Base-by-base conservation (phyloP, 768 basidiomycete genomes). In the Leccinum aurantiacum region DNA sequence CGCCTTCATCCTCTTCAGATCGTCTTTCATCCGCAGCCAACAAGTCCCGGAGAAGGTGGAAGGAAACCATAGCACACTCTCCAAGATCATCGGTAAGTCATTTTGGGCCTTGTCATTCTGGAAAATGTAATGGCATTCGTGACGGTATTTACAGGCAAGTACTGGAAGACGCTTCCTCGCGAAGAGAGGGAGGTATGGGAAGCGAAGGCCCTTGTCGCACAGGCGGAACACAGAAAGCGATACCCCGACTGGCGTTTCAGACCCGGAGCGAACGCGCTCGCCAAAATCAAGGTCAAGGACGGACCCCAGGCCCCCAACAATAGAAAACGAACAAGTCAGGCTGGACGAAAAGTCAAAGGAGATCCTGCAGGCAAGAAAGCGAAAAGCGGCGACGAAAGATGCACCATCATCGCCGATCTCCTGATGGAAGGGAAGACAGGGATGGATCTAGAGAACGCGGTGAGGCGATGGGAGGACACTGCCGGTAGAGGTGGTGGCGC, bases 201-300 rank as follows among this genome's bases (percentile, higher is more conserved):
- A 69, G 86, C 80, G 35, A 88, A 87, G 73, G 91, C 87, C 5
- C 77, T 82, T 46, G 76, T 82, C 6, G 90, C 90, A 0, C 87
- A 87, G 67, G 85, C 82, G 0, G 90, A 90, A 69, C 90, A 92
- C 70, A 80, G 89, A 56, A 78, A 79, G 53, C 79, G 83, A 58
- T 91, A 91, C 69, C 90, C 90, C 1, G 88, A 91, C 72, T 93
- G 91, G 90, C 79, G 91, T 53, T 93, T 91, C 71, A 81, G 87
- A 53, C 89, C 88, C 4, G 85, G 83, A n/a, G 74, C 80, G 47
- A 80, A 77, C 63, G 78, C 72, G 54, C 74, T 79, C 54, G 77
- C 73, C 53, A 75, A 67, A 63, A 65, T 64, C 52, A 76, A 74
- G 67, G 72, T 79, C 63, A 76, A 77, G 59, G 76, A 81, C 62